Evolutionary conservation across 2,329 filamentous ascomycete species (phyloP), one percentile per base, ranked within the genome.

Genomic region (Colletotrichum sp.): DNA sequence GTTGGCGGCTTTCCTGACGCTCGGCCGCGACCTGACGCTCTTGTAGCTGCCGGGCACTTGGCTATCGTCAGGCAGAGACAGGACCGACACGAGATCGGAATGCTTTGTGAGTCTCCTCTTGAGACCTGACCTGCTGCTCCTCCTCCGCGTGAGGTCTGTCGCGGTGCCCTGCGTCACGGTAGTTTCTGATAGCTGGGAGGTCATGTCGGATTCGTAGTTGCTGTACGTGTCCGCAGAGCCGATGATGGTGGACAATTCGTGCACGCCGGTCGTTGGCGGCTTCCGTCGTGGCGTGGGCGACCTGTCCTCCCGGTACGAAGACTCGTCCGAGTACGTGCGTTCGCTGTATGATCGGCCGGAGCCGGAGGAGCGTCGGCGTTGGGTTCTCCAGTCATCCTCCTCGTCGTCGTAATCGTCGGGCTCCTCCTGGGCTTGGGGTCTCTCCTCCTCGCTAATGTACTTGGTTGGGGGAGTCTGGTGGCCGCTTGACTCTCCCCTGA

Each of bases 1-100:
- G 80, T 91, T 94, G 75, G 93, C 92, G 79, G 92, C 92, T 32
- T 93, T 94, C 72, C 95, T 92, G 72, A 97, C 91, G 83, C 95
- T 98, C 60, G 94, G 92, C 32, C 94, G 92, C 28, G 95, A 96
- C 74, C 93, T 91, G 76, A 95, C 92, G 81, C 93, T 96, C 81
- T 89, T 92, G 75, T 90, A 91, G 74, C 93, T 90, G 65, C 90
- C 89, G 67, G 91, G 89, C 38, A 91, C 86, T 30, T 86, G 85
- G 43, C 85, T 85, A 72, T 92, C 86, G 75, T 93, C 89, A 0
- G 93, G 92, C 74, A 95, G 86, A 0, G 96, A 99, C 10, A 99
- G 88, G 4, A 98, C 95, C 1, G 97, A 99, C 52, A 99, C 95
- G 28, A 99, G 89, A 83, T 99, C 97, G 18, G 96, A 96, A 84